A percentile compares a stretch with the other conserved stretches of the same genome.
Evolutionary conservation across 2,329 filamentous ascomycete genomes (phyloP).

Genomic region (Fusarium sp.): DNA sequence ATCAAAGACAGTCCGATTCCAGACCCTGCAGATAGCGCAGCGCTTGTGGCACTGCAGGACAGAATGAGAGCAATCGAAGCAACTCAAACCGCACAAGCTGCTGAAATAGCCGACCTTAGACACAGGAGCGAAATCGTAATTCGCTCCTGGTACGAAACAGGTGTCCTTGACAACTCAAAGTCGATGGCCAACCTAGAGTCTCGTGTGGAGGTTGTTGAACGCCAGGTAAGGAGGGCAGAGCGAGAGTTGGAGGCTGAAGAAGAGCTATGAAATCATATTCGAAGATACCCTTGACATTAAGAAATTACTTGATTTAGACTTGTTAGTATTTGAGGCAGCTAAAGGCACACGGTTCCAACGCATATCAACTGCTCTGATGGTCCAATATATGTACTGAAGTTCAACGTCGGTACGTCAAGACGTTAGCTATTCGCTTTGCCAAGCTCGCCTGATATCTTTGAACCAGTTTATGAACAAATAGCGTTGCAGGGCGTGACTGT

Average conservation of each 20-base stretch:
- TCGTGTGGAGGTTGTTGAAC: slow-evolving; percentile 74
- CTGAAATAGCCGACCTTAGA: slow-evolving; percentile 73
- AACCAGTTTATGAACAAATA: background rate
- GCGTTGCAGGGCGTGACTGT: background rate
- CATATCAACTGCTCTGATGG: background rate
- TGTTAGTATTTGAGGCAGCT: background rate
- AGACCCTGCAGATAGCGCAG: slow-evolving; percentile 65
- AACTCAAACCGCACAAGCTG: slow-evolving; percentile 71
- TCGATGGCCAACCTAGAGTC: slow-evolving; percentile 79
- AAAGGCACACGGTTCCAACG: background rate
- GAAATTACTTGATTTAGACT: background rate
- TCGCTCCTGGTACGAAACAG: slow-evolving; percentile 79
- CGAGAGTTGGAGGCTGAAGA: slow-evolving; percentile 48
- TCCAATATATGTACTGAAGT: background rate
- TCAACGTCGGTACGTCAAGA: background rate
- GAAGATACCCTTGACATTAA: slow-evolving; percentile 37
- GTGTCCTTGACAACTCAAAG: slow-evolving; percentile 75
- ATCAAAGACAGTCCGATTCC: slow-evolving; percentile 68
- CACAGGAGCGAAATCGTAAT: slow-evolving; percentile 72
- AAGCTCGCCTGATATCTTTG: background rate
- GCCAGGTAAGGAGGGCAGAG: slow-evolving; percentile 73
- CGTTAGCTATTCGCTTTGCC: background rate
- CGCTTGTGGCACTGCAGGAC: slow-evolving; percentile 69
- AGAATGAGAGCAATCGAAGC: slow-evolving; percentile 72
- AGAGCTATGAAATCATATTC: slow-evolving; percentile 41